Conservation (phyloP, 23 red algal species). For the Gracilaria gracilis region DNA sequence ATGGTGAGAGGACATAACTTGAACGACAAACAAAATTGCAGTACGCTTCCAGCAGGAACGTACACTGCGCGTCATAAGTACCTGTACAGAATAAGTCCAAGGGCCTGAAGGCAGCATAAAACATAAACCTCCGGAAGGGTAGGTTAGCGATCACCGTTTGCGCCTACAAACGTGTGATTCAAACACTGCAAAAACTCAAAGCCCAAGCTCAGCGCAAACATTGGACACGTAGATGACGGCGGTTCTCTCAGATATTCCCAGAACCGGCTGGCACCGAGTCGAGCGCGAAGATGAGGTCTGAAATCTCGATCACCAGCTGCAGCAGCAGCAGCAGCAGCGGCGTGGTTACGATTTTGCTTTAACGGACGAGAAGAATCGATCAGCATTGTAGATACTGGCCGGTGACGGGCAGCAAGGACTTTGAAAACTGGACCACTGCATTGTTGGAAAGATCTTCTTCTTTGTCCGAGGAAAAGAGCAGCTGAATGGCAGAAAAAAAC, state of each 20-base stretch:
- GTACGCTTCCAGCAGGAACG: too few relatives aligned
- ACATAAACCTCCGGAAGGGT: too few relatives aligned
- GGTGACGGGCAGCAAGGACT: slow-evolving; percentile 49
- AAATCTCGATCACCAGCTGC: slow-evolving; percentile 87
- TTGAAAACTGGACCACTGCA: slow-evolving; percentile 65
- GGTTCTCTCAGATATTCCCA: slow-evolving; percentile 82
- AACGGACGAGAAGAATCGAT: slow-evolving; percentile 68
- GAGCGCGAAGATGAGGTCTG: slow-evolving; percentile 93
- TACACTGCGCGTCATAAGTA: too few relatives aligned
- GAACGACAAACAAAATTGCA: too few relatives aligned
- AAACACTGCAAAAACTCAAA: too few relatives aligned
- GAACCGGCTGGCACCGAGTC: slow-evolving; percentile 93
- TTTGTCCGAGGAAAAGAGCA: slow-evolving; percentile 51
- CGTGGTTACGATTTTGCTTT: slow-evolving; percentile 58
- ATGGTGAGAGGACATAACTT: too few relatives aligned
- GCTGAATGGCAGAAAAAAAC: slow-evolving; percentile 66
- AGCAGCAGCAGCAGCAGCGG: slow-evolving; percentile 91
- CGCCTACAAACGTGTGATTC: too few relatives aligned
- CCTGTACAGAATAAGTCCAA: too few relatives aligned
- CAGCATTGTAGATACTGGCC: slow-evolving; percentile 69
- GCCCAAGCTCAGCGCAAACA: slow-evolving; percentile 85
- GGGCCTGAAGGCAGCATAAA: too few relatives aligned
- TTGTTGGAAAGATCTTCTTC: slow-evolving; percentile 71
- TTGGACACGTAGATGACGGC: slow-evolving; percentile 90
- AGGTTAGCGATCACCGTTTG: too few relatives aligned